Conservation (phyloP, 257 asterid species). For the Solanum piurae region DNA sequence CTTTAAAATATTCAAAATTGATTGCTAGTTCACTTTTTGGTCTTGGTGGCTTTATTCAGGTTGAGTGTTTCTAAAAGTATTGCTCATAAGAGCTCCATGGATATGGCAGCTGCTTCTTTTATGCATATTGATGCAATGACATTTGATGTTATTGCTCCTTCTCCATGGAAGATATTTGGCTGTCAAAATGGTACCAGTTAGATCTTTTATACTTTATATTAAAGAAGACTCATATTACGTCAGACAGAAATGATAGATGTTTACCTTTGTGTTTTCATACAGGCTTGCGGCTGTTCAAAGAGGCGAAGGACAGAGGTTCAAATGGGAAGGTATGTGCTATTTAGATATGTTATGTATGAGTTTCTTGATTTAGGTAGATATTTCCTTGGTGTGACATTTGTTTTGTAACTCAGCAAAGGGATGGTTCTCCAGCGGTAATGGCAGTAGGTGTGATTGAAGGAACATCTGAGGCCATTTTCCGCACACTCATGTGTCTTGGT, state of each 20-base stretch:
- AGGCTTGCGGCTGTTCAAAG: constrained; percentile 91
- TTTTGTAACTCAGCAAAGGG: constrained; percentile 41
- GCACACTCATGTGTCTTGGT: constrained; percentile 69
- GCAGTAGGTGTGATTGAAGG: constrained; percentile 85
- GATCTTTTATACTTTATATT: background rate
- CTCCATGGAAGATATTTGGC: constrained; percentile 85
- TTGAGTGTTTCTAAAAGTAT: constrained; percentile 50
- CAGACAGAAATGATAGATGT: background rate
- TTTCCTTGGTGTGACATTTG: background rate
- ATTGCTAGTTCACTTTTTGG: background rate
- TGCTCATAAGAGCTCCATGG: constrained; percentile 23
- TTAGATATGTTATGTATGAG: background rate
- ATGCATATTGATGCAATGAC: constrained; percentile 53
- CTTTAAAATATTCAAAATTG: background rate
- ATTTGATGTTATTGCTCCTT: constrained; percentile 71
- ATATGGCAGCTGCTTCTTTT: constrained; percentile 30
- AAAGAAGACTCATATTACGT: background rate
- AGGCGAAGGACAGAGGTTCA: constrained; percentile 63
- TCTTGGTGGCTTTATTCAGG: constrained; percentile 2
- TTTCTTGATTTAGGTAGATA: background rate
- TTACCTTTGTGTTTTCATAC: background rate
- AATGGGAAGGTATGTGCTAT: constrained; percentile 37
- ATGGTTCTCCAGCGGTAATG: constrained; percentile 74
- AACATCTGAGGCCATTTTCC: constrained; percentile 76
- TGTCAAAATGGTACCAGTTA: constrained; percentile 54